phyloP scores from a whole-genome alignment of 2,329 filamentous ascomycete genomes.

The Periconia digitata region DNA sequence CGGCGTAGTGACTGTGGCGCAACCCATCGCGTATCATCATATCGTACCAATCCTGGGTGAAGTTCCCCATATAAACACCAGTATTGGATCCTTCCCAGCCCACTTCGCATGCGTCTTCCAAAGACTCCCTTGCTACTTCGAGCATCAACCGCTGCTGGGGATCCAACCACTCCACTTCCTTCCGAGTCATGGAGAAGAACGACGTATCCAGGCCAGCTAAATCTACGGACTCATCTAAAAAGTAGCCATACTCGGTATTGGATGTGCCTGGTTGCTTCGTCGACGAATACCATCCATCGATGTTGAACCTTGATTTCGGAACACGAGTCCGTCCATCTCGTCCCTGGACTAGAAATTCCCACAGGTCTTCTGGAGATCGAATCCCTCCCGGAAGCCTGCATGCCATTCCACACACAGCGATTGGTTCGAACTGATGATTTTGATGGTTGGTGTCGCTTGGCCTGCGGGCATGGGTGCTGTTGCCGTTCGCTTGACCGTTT shows the following conservation, averaged over 20 bases:
- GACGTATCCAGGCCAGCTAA: slow-evolving; percentile 13
- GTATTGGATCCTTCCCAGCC: slow-evolving; percentile 30
- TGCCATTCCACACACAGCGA: slow-evolving; percentile 30
- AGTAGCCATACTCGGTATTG: slow-evolving; percentile 17
- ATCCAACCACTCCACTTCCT: slow-evolving; percentile 16
- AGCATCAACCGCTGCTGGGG: slow-evolving; percentile 30
- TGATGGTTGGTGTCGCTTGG: too few relatives aligned
- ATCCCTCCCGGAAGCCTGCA: slow-evolving; percentile 22
- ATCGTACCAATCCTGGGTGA: slow-evolving; percentile 23
- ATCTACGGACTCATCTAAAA: slow-evolving; percentile 16
- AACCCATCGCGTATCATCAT: slow-evolving; percentile 2
- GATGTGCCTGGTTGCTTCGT: slow-evolving; percentile 18
- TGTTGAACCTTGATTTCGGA: slow-evolving; percentile 22
- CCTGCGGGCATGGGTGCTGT: too few relatives aligned
- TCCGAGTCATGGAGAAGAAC: slow-evolving; percentile 14
- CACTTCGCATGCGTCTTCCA: slow-evolving; percentile 37
- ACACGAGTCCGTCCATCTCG: slow-evolving; percentile 1
- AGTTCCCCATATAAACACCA: slow-evolving; percentile 34
- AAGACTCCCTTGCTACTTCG: slow-evolving; percentile 32
- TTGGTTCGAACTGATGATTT: too few relatives aligned
- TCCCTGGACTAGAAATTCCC: slow-evolving; percentile 28
- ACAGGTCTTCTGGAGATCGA: slow-evolving; percentile 22
- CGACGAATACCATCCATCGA: slow-evolving; percentile 10
- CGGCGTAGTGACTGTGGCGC: slow-evolving; percentile 7
- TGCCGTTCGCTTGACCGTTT: too few relatives aligned